phyloP scores from a whole-genome alignment of 441 rosid genomes.

The Pelargonium citronellum region DNA sequence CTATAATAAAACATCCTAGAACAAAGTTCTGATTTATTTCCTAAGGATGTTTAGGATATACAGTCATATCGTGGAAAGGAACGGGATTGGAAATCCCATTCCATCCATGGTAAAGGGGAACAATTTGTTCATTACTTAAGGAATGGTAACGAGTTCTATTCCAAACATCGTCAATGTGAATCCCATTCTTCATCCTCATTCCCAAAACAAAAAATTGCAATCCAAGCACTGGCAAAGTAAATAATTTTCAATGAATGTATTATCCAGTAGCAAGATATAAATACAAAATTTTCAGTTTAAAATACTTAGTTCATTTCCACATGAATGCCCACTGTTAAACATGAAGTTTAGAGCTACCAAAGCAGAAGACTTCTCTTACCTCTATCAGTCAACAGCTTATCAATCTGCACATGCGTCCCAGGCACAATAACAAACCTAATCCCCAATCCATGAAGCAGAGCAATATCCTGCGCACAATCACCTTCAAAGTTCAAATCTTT shows the following conservation, averaged over 20 bases:
- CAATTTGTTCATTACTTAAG: too few species aligned
- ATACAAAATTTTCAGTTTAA: neutral
- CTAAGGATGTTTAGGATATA: too few species aligned
- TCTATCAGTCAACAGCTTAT: slow-evolving; percentile 70
- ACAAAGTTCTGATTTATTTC: too few species aligned
- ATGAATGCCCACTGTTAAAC: neutral
- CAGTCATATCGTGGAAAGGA: too few species aligned
- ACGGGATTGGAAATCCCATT: too few species aligned
- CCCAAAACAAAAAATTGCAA: neutral
- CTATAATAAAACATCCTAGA: too few species aligned
- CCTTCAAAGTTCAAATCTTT: slow-evolving; percentile 5
- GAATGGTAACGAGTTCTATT: too few species aligned
- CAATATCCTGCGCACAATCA: slow-evolving; percentile 65
- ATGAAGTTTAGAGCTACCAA: neutral
- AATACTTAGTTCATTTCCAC: neutral
- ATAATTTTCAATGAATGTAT: neutral
- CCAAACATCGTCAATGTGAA: too few species aligned
- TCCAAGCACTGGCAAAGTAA: neutral
- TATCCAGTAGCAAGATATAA: neutral
- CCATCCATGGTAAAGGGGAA: too few species aligned
- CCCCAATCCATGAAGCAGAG: slow-evolving; percentile 87
- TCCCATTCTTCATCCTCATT: neutral
- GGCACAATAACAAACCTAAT: slow-evolving; percentile 81
- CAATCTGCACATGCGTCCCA: slow-evolving; percentile 83
- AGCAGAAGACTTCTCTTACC: slow-evolving; percentile 35